These are phyloP conservation scores for Boletellus ananas DNA, from an alignment of 768 basidiomycete genomes.

Conservation along the genomic window DNA sequence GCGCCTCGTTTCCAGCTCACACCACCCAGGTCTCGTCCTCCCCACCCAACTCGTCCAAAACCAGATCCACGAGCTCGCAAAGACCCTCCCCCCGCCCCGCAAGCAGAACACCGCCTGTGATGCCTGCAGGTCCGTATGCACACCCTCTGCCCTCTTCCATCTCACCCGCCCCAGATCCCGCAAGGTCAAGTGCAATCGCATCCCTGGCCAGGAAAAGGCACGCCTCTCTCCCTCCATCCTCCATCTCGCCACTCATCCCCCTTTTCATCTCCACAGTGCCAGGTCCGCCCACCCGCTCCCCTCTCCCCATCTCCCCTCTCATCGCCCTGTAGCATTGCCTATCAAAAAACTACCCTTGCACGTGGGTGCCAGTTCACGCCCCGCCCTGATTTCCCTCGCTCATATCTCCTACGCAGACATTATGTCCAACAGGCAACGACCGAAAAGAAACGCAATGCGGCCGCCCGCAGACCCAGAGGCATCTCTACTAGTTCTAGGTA, in stretches of 20 bases:
- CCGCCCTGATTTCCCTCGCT: slow-evolving; percentile 15
- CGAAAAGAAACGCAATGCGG: slow-evolving; percentile 71
- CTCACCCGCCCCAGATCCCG: slow-evolving; percentile 50
- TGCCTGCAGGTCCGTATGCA: slow-evolving; percentile 66
- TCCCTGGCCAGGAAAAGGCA: slow-evolving; percentile 82
- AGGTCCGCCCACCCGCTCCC: slow-evolving; percentile 43
- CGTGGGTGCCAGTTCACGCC: slow-evolving; percentile 49
- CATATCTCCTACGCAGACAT: slow-evolving; percentile 45
- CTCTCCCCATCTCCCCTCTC: slow-evolving; percentile 2
- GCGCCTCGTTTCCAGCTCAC: background rate
- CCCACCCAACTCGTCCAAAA: slow-evolving; percentile 70
- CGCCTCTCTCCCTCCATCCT: slow-evolving; percentile 18
- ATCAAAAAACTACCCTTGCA: slow-evolving; percentile 89
- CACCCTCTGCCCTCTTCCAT: background rate
- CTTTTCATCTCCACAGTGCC: slow-evolving; percentile 46
- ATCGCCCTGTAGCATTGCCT: slow-evolving; percentile 61
- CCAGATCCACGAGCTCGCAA: slow-evolving; percentile 78
- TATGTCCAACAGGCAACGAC: slow-evolving; percentile 80
- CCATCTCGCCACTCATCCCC: slow-evolving; percentile 7
- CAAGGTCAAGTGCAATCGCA: slow-evolving; percentile 85
- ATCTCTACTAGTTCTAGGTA: slow-evolving; percentile 51
- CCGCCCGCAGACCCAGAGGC: slow-evolving; percentile 63
- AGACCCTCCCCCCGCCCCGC: slow-evolving; percentile 76
- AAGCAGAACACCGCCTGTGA: slow-evolving; percentile 95
- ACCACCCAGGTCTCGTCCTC: slow-evolving; percentile 50